Conservation (phyloP, 164 flowering plant species). For the Dillenia suffruticosa region DNA sequence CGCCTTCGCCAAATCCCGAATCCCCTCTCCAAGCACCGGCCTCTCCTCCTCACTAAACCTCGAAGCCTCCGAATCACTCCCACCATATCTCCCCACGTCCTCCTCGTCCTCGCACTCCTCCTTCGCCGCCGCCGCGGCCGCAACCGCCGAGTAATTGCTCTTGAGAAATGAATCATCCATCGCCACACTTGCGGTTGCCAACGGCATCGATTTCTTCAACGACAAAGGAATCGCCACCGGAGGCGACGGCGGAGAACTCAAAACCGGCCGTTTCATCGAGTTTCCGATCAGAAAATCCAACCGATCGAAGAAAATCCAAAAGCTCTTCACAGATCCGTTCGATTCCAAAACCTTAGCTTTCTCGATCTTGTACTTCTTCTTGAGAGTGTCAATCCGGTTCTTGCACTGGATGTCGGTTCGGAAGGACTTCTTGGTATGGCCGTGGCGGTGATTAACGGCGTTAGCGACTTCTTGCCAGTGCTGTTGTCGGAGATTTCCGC, state of each 20-base stretch:
- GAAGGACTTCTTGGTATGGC: slow-evolving; percentile 47
- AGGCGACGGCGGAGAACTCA: slow-evolving; percentile 21
- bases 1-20: slow-evolving; percentile 59
- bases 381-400: slow-evolving; percentile 91
- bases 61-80: slow-evolving; percentile 22
- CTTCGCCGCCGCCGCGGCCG: slow-evolving; percentile 50
- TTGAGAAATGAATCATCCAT: slow-evolving; percentile 36
- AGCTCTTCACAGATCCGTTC: slow-evolving; percentile 26
- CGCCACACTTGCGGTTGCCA: slow-evolving; percentile 18
- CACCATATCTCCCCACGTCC: slow-evolving; percentile 25
- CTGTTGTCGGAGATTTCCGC: slow-evolving; percentile 85
- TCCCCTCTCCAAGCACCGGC: slow-evolving; percentile 28
- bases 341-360: slow-evolving; percentile 48
- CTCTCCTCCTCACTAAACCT: slow-evolving; percentile 23
- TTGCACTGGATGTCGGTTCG: slow-evolving; percentile 93
- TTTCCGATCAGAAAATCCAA: slow-evolving; percentile 42
- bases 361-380: slow-evolving; percentile 92
- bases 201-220: slow-evolving; percentile 17
- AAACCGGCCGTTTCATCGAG: slow-evolving; percentile 18
- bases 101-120: slow-evolving; percentile 25
- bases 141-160: slow-evolving; percentile 55
- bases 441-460: slow-evolving; percentile 70
- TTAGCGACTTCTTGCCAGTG: slow-evolving; percentile 94
- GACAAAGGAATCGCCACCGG: slow-evolving; percentile 37
- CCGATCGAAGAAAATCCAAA: slow-evolving; percentile 43